Base-by-base conservation (phyloP, 352 stramenopile genomes). In the Thraustochytrium striatum region DNA sequence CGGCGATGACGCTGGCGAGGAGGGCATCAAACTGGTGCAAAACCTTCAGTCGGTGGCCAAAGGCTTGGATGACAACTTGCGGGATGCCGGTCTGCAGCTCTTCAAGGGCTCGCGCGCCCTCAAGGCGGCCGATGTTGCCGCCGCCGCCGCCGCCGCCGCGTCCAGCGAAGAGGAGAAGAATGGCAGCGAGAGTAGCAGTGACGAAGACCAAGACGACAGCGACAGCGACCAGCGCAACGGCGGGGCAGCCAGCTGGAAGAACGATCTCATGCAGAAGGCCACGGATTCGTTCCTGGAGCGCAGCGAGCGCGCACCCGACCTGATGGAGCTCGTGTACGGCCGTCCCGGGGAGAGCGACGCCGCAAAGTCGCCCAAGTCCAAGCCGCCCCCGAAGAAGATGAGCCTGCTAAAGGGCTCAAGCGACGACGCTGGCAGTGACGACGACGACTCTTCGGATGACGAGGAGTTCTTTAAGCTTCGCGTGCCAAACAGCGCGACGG, bases 41-140 rank as follows among this genome's bases (percentile, higher is more conserved):
- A 95, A 91, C 78, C 86, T 99, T 65, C 96, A 99, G 85, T 86
- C 93, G 79, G 85, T 95, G 28, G 82, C 86, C 70, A 81, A 83
- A 52, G 94, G 93, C 32, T 87, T 98, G 1, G 95, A 99, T 82
- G 92, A 98, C 68, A 93, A 94, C 35, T 91, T 98, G 81, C 84
- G 93, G 36, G 90, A 92, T 53, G 94, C 94, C 25, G 94, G 91
- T 72, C 83, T 99, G 25, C 93, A 92, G 50, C 87, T 99, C 30
- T 98, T 99, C 81, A 97, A 97, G 86, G 94, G 87, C 13, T 86
- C 82, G 41, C 89, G 87, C 57, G 86, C 87, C 35, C 81, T 89
- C 16, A 73, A 78, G 69, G 44, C 53, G 3, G 65, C 72, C 25
- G 57, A 78, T 44, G 52, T 85, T 9, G 70, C 59, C 11, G n/a